Evolutionary conservation across 1,284 basidiomycete species (phyloP).

Genomic region (Trichosporon coremiiforme): DNA sequence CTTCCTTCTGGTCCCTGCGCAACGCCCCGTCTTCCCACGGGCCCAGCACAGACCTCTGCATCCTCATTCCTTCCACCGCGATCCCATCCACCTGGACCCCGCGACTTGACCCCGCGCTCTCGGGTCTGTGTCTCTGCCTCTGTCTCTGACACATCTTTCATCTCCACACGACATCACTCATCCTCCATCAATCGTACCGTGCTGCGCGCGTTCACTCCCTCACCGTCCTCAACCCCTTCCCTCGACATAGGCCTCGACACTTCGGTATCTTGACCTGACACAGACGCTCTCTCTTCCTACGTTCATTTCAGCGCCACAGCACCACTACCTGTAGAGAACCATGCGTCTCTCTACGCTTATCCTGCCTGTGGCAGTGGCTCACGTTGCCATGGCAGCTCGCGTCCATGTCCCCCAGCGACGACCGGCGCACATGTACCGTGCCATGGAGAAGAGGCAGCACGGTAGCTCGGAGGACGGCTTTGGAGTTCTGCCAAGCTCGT

Average conservation of each 20-base stretch:
- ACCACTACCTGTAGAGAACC: not conserved
- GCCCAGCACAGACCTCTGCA: not conserved
- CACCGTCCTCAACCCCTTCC: not conserved
- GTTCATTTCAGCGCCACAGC: slow-evolving; percentile 11
- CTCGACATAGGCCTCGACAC: not conserved
- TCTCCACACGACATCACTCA: slow-evolving; percentile 2
- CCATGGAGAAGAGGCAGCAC: not conserved
- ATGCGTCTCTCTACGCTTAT: slow-evolving; percentile 20
- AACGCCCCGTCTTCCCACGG: not conserved
- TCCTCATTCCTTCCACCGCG: not conserved
- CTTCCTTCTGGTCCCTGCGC: not conserved
- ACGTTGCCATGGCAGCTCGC: slow-evolving; percentile 10
- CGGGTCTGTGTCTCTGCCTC: too few relatives aligned
- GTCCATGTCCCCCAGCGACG: not conserved
- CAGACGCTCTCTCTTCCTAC: not conserved
- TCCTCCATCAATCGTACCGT: slow-evolving; percentile 5
- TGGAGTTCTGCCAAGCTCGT: slow-evolving; percentile 3
- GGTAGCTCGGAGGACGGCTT: not conserved
- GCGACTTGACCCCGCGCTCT: not conserved
- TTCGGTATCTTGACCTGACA: not conserved
- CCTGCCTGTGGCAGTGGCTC: slow-evolving; percentile 7
- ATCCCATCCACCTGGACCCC: not conserved
- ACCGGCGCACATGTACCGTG: not conserved
- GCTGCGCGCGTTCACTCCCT: slow-evolving; percentile 2
- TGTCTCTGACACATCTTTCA: not conserved